Evolutionary conservation across 2,329 filamentous ascomycete species (phyloP).

Genomic region (Paraphoma chrysanthemicola): DNA sequence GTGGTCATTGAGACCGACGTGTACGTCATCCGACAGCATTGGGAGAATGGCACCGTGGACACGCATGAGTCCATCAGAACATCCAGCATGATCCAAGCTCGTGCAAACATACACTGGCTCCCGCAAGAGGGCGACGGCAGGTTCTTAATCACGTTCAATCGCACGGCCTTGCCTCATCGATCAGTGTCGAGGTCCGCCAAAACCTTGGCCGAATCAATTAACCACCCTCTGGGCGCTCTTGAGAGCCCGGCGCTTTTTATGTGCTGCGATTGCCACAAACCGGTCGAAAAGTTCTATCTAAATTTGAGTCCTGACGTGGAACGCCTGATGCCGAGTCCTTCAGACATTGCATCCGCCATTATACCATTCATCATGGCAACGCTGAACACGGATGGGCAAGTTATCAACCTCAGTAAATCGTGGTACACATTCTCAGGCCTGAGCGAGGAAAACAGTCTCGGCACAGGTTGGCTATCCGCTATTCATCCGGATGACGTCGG

Average conservation of each 20-base stretch:
- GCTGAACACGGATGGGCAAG: conserved; percentile 7
- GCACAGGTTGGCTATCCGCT: conserved; percentile 4
- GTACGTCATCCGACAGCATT: conserved; percentile 1
- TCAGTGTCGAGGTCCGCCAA: not conserved
- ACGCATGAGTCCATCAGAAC: not conserved
- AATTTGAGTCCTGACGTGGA: not conserved
- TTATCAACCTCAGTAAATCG: conserved; percentile 3
- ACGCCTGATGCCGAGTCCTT: not conserved
- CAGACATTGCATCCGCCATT: conserved; percentile 2
- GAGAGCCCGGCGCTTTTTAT: not conserved
- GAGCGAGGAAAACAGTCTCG: conserved; percentile 9
- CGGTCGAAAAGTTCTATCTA: not conserved
- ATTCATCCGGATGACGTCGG: conserved; percentile 10
- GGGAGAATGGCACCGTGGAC: not conserved
- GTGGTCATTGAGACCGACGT: conserved; percentile 2
- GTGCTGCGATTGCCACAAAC: not conserved
- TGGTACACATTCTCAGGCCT: conserved; percentile 13
- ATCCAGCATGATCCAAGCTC: conserved; percentile 3
- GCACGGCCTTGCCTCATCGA: conserved; percentile 2
- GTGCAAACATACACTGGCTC: conserved; percentile 6
- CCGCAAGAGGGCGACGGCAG: not conserved
- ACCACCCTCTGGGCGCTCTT: not conserved
- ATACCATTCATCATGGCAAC: conserved; percentile 10
- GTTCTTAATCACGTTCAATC: conserved; percentile 7
- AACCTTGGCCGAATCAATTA: not conserved